Evolutionary conservation across 2,329 filamentous ascomycete genomes (phyloP).

Genomic region (Ciborinia camelliae): DNA sequence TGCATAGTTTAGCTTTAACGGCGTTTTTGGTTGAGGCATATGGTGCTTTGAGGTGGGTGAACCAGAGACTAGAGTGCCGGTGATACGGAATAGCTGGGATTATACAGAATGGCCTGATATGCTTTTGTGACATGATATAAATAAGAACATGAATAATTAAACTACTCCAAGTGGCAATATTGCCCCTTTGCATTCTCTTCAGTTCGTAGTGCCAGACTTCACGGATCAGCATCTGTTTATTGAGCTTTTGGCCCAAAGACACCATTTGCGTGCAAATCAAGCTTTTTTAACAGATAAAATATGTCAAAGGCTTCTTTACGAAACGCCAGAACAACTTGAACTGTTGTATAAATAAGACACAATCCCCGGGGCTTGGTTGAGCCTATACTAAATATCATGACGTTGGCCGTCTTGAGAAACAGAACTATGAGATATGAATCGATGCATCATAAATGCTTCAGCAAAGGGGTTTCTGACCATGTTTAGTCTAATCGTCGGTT

Average conservation of each 20-base stretch:
- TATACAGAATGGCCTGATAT: conserved; percentile 13
- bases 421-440: neutral
- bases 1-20: conserved; percentile 11
- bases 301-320: neutral
- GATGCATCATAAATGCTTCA: neutral
- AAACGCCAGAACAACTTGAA: neutral
- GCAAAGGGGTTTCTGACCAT: too few relatives aligned
- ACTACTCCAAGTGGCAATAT: neutral
- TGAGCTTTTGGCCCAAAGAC: neutral
- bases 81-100: neutral
- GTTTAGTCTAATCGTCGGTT: too few relatives aligned
- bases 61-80: neutral
- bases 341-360: neutral
- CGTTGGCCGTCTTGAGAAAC: neutral
- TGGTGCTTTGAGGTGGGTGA: conserved; percentile 1
- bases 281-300: neutral
- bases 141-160: conserved; percentile 7
- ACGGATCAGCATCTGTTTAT: neutral
- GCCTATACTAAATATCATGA: neutral
- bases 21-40: conserved; percentile 11
- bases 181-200: neutral
- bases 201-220: neutral
- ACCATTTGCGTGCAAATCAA: neutral
- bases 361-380: neutral
- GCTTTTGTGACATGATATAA: conserved; percentile 16